These are phyloP conservation scores for Bolboschoenus planiculmis DNA, from an alignment of 176 grass and related monocot genomes.

Conservation along the genomic window DNA sequence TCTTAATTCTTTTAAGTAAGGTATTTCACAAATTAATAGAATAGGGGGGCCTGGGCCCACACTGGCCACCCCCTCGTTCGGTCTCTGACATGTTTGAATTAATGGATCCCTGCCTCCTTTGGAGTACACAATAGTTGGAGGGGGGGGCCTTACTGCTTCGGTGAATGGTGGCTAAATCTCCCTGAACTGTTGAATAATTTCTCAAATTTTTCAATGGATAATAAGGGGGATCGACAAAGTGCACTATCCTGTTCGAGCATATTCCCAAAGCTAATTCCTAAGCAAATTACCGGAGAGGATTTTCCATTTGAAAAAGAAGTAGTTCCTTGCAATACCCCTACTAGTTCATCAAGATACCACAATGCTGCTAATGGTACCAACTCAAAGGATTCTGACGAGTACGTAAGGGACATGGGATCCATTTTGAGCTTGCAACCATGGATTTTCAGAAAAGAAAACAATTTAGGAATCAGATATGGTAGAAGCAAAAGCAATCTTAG, in stretches of 20 bases:
- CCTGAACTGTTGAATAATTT: slow-evolving; percentile 18
- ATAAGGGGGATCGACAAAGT: slow-evolving; percentile 30
- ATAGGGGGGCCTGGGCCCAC: neutral
- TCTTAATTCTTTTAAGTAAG: neutral
- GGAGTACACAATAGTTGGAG: neutral
- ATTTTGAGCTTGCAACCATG: slow-evolving; percentile 95
- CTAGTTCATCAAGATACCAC: slow-evolving; percentile 19
- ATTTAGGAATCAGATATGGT: slow-evolving; percentile 35
- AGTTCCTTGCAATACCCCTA: slow-evolving; percentile 49
- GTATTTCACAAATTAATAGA: neutral
- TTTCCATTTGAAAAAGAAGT: slow-evolving; percentile 38
- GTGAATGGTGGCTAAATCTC: neutral
- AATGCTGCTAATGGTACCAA: slow-evolving; percentile 22
- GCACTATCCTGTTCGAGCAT: slow-evolving; percentile 18
- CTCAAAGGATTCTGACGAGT: slow-evolving; percentile 35
- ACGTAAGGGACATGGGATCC: slow-evolving; percentile 55
- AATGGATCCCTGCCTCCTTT: neutral
- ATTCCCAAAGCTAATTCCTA: slow-evolving; percentile 42
- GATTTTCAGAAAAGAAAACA: slow-evolving; percentile 64
- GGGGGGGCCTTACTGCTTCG: neutral
- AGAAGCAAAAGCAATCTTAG: slow-evolving; percentile 53
- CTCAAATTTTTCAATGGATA: slow-evolving; percentile 44
- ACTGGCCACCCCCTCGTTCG: neutral
- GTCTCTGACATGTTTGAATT: neutral
- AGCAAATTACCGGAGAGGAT: slow-evolving; percentile 23